Base-by-base conservation (phyloP, 495 filamentous ascomycete genomes). In the Platismatia glauca region DNA sequence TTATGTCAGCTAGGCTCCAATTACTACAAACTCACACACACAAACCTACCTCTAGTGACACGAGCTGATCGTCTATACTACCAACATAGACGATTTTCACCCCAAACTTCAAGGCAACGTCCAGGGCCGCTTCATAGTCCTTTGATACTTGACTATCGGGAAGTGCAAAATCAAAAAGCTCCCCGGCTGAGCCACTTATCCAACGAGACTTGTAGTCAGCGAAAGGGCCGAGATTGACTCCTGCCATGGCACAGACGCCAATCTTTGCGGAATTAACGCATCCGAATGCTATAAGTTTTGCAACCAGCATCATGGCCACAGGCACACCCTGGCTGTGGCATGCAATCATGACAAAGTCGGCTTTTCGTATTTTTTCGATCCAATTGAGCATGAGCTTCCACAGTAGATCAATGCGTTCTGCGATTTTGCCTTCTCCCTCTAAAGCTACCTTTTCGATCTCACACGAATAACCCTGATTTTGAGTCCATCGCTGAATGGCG, bases 261-360 rank as follows among this genome's bases (percentile, higher is more conserved):
- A 96, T 84, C 59, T 80, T 82, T 18, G 86, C 80, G 6, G 81
- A 78, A 18, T 82, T 82, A 24, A 96, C 78, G 61, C 85, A 95
- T 72, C 72, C 89, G 76, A 82, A 91, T 22, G 79, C 84, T 61
- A 97, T 91, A 37, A 98, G 76, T 71, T 95, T 95, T 2, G 91
- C 90, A 29, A 97, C 79, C n/a, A 98, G 78, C 86, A 96, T 96
- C 59, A 96, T 82, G 8, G 87, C 87, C 0, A 98, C 94, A 1
- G 95, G 91, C 0, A 97, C 95, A 34, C 94, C 94, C 72, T 98
- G 94, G 24, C 90, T 95, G 72, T 98, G 94, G 65, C 91, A 95
- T 22, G 89, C 90, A 39, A 98, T 74, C 59, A 98, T 70, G 48
- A 98, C 86, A 59, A 97, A 86, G 72, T 98, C 94, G 0, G 94